Conservation (phyloP, 495 filamentous ascomycete genomes). For the Trichoderma orchidacearum region DNA sequence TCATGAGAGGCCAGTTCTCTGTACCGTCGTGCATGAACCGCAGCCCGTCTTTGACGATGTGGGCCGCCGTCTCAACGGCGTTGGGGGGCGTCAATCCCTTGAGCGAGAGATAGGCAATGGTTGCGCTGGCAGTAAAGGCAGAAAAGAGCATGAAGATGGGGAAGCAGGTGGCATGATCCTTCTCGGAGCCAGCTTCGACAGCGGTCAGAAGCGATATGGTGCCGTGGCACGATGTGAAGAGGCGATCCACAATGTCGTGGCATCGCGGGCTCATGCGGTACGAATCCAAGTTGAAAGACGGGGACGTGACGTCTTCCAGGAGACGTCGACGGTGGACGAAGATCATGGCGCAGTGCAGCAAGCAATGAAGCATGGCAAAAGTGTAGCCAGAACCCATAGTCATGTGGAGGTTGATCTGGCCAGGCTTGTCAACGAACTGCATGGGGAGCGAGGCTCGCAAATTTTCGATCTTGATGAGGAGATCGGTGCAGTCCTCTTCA, state of each 20-base stretch:
- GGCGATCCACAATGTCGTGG: conserved; percentile 23
- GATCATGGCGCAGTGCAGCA: conserved; percentile 35
- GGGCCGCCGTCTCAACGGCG: conserved; percentile 28
- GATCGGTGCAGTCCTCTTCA: conserved; percentile 25
- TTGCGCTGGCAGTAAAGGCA: conserved; percentile 35
- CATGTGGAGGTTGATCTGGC: conserved; percentile 36
- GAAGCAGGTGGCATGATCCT: conserved; percentile 33
- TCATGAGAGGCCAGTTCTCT: conserved; percentile 33
- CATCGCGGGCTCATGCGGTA: conserved; percentile 26
- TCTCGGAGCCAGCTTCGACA: conserved; percentile 31
- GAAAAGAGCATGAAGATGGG: conserved; percentile 39
- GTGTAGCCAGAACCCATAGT: conserved; percentile 39
- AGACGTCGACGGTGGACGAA: conserved; percentile 38
- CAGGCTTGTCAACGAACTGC: conserved; percentile 35
- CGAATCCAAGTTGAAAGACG: conserved; percentile 27
- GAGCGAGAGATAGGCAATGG: conserved; percentile 34
- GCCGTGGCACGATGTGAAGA: conserved; percentile 35
- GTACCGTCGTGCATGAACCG: conserved; percentile 32
- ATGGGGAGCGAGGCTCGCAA: conserved; percentile 29
- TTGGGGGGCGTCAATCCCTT: conserved; percentile 32
- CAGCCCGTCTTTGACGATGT: conserved; percentile 33
- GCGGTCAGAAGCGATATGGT: conserved; percentile 30
- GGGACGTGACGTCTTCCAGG: conserved; percentile 30
- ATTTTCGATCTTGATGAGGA: conserved; percentile 29
- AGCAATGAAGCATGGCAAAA: conserved; percentile 36